Conservation (phyloP, 1,284 basidiomycete genomes). For the Ustilago esculenta region DNA sequence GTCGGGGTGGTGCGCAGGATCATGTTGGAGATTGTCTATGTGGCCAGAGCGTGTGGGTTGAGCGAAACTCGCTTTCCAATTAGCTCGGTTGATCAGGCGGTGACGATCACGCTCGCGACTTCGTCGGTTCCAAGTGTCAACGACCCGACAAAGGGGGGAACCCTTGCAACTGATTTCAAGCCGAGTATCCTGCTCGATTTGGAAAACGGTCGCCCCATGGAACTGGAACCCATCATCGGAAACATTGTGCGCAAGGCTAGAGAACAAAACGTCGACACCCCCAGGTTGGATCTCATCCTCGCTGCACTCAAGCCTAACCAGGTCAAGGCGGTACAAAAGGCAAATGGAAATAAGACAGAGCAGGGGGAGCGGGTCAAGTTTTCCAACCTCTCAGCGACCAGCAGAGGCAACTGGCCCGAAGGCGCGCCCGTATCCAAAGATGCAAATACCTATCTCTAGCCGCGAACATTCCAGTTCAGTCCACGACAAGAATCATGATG, state of each 20-base stretch:
- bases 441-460: constrained; percentile 20
- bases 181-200: constrained; percentile 60
- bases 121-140: constrained; percentile 1
- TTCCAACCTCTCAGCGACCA: constrained; percentile 21
- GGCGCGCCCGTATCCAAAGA: constrained; percentile 30
- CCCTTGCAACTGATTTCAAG: constrained; percentile 48
- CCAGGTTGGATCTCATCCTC: constrained; percentile 57
- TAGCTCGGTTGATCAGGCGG: constrained; percentile 41
- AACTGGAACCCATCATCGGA: constrained; percentile 56
- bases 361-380: constrained; percentile 4
- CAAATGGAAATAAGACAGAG: not conserved
- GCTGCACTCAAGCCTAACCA: constrained; percentile 55
- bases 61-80: constrained; percentile 47
- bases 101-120: constrained; percentile 46
- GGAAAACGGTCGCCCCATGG: constrained; percentile 59
- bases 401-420: constrained; percentile 34
- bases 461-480: too few relatives aligned
- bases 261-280: constrained; percentile 44
- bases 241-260: constrained; percentile 50
- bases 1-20: constrained; percentile 66
- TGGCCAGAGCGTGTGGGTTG: constrained; percentile 66
- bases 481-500: too few relatives aligned
- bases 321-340: constrained; percentile 26
- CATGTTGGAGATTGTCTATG: constrained; percentile 68
- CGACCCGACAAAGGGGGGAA: constrained; percentile 8